Conservation (phyloP, 352 stramenopile genomes). For the Phytophthora pisi region DNA sequence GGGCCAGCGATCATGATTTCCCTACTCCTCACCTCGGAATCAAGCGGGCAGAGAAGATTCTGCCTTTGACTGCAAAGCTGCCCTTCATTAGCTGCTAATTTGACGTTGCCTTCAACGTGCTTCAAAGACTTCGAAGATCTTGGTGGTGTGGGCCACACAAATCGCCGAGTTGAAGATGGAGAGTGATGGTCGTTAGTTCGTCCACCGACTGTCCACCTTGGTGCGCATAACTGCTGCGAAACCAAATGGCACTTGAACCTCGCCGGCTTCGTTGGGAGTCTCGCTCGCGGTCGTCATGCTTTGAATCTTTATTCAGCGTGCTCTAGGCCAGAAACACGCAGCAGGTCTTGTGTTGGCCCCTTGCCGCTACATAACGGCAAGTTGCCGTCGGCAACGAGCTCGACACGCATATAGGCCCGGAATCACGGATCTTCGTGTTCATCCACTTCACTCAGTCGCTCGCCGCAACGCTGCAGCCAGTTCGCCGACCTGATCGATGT, state of each 20-base stretch:
- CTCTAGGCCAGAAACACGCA: background rate
- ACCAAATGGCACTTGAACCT: background rate
- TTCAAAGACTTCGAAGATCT: too few relatives aligned
- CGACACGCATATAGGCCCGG: background rate
- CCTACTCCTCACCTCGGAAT: too few relatives aligned
- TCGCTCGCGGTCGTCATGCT: too few relatives aligned
- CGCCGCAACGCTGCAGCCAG: background rate
- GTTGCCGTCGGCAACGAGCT: background rate
- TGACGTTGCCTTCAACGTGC: too few relatives aligned
- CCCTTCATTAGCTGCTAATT: too few relatives aligned
- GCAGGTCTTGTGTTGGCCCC: background rate
- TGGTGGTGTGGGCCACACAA: conserved; percentile 13
- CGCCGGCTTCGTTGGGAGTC: background rate
- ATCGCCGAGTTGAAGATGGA: conserved; percentile 15
- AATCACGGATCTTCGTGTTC: background rate
- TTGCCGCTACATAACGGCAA: background rate
- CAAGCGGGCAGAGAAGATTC: too few relatives aligned
- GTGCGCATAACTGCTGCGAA: conserved; percentile 1
- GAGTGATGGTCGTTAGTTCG: conserved; percentile 15
- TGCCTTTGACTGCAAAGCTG: too few relatives aligned
- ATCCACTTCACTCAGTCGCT: background rate
- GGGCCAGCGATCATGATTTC: too few relatives aligned
- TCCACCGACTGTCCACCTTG: conserved; percentile 20
- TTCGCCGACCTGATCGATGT: background rate
- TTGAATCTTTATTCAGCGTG: too few relatives aligned